Evolutionary conservation across 306 rosid genomes (phyloP), one percentile per base, ranked within the genome.

Genomic region (Cicer bijugum): DNA sequence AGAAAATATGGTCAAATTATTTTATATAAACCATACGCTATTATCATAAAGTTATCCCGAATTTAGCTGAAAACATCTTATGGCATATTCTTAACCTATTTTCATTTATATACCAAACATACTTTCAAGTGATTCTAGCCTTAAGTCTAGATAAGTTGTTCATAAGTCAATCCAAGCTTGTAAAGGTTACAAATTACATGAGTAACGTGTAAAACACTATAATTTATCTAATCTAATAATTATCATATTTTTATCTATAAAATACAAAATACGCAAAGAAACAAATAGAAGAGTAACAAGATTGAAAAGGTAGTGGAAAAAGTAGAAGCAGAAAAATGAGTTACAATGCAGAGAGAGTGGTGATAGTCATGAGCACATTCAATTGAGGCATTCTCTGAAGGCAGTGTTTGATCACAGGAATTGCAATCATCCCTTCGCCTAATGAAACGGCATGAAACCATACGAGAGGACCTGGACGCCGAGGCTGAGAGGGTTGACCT

Each of bases 371-470:
- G 90, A 91, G 85, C 60, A 93, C 79, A 47, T 60, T 89, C 66
- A 93, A 77, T 75, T 80, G 86, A 61, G 97, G 97, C 81, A 88
- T 85, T 46, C 10, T 82, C 74, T 56, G 82, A 50, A 89, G 84
- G 82, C 94, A 89, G 44, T 84, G 85, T 82, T 82, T 89, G 86
- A 93, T 87, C 12, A 93, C 85, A 16, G 97, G 94, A 89, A 93
- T 80, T 23, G 96, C 94, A 14, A 89, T 75, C 91, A 89, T 80
- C 72, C 98, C 97, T 89, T 93, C 98, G 47, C 98, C 98, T 82
- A 91, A 75, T 8, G 98, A 91, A 46, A 93, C 97, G 75, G 98
- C 98, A 77, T 93, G 97, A 80, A 93, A 85, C 97, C 97, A 93
- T 40, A 93, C 69, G 39, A 93, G 94, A 2, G 87, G 91, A 45